Base-by-base conservation (phyloP, 345 rosid genomes). In the Eucalyptus lansdowneana region DNA sequence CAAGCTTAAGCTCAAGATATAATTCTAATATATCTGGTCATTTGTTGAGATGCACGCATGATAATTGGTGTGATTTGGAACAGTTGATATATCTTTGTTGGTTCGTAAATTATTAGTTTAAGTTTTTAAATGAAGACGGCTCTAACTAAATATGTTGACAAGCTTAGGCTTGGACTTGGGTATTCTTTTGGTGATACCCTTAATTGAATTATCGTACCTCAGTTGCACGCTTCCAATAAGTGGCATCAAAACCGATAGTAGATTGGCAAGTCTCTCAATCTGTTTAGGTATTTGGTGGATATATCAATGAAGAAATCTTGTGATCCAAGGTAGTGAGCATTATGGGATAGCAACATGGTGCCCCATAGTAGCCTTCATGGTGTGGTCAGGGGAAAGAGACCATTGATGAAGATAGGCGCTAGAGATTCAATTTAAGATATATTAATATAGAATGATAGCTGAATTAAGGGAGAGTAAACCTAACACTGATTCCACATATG, bases 401-500 rank as follows among this genome's bases (percentile, higher is more conserved):
- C 29, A 56, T 56, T 25, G 29, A 56, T 24, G 13, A 25, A 56
- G 62, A 56, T 56, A 25, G 62, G 62, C 6, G 1, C 29, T 24
- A 11, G 13, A 24, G 62, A 56, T 56, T 56, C 62, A 56, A 56
- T 24, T 56, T 10, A 56, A 56, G 62, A 56, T 56, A 56, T 24
- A 24, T 10, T 56, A 10, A 56, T 56, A 25, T 25, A 24, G 3
- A 56, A 56, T 24, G 62, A 56, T 24, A 56, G 0, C 12, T 24
- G 14, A 24, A 24, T 56, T 56, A 56, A 56, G 29, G 13, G 27
- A 25, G 3, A 56, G 29, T 25, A 56, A 22, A 56, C 62, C 29
- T 56, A 56, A 56, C 62, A 56, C 29, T 0, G 7, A 22, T 56
- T 56, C 0, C 29, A 56, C 3, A 56, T 25, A 5, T 10, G 0